Base-by-base conservation (phyloP, 2,329 filamentous ascomycete genomes). In the Triangularia verruculosa region DNA sequence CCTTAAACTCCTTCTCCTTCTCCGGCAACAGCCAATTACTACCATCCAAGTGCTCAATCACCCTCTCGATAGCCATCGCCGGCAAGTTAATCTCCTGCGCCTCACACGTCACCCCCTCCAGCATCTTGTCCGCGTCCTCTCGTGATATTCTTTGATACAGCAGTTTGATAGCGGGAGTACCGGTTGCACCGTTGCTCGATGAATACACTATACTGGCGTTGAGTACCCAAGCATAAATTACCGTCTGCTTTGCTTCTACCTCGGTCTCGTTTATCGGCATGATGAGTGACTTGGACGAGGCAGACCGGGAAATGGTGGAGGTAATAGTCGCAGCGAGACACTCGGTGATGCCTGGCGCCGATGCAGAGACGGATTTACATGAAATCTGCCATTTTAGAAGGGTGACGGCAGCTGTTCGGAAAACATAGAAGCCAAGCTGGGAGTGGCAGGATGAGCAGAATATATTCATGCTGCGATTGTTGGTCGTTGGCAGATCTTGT, bases 71-170 rank as follows among this genome's bases (percentile, higher is more conserved):
- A 4, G 84, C 79, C 4, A 78, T 75, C 1, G 65, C 66, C 0
- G 87, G 85, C 30, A 91, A 74, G 28, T 75, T 78, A 13, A 88
- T 77, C 55, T 88, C 86, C 68, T 88, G 85, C 1, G 89, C 79
- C 59, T 84, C 82, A 17, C 81, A 86, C 64, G 73, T 79, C 61
- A 86, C 74, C 0, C 78, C 79, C 20, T 84, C 83, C 11, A 83
- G 73, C 69, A 86, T 72, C 52, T 74, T 75, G 47, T 83, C 78
- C 0, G 81, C 83, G 62, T 83, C 78, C 0, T 74, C 72, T 39
- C 71, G 72, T 11, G 69, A 67, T 13, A 86, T 76, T 8, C 75
- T 70, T 55, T 76, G 78, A 69, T 82, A 87, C 1, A 87, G 74
- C 13, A 86, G 73, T 68, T 86, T 87, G 66, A 86, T 77, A 0